These are phyloP conservation scores for Diplocarpon rosae DNA, from an alignment of 2,329 filamentous ascomycete species.

Conservation along the genomic window DNA sequence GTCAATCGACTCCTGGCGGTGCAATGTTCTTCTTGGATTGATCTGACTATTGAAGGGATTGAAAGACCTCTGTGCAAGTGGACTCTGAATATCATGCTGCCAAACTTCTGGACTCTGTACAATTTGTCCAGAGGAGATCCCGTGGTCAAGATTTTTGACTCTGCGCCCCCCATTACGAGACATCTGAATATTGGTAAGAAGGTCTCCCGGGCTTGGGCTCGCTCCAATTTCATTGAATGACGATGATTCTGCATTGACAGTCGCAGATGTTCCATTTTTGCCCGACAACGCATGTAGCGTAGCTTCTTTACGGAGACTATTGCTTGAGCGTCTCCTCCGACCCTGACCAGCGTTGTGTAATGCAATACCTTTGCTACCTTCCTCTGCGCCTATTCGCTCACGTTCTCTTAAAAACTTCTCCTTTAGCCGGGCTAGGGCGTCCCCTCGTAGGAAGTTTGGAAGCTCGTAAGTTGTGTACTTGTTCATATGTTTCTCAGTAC, in stretches of 20 bases:
- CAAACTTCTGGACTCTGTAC: slow-evolving; percentile 25
- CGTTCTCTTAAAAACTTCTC: slow-evolving; percentile 84
- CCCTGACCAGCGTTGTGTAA: slow-evolving; percentile 68
- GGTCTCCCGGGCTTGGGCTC: slow-evolving; percentile 61
- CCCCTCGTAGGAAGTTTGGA: slow-evolving; percentile 79
- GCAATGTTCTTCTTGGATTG: slow-evolving; percentile 40
- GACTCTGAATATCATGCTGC: slow-evolving; percentile 25
- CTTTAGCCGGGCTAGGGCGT: slow-evolving; percentile 73
- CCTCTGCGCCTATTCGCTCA: slow-evolving; percentile 70
- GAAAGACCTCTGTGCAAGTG: slow-evolving; percentile 36
- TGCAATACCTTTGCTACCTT: slow-evolving; percentile 85
- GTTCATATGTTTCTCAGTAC: slow-evolving; percentile 89
- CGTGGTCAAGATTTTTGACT: slow-evolving; percentile 15
- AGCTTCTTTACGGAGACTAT: slow-evolving; percentile 68
- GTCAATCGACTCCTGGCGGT: slow-evolving; percentile 71
- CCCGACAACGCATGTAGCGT: slow-evolving; percentile 48
- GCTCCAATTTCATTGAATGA: slow-evolving; percentile 20
- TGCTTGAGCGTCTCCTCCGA: slow-evolving; percentile 60
- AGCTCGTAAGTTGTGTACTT: slow-evolving; percentile 85
- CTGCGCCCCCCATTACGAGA: slow-evolving; percentile 47
- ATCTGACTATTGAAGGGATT: slow-evolving; percentile 44
- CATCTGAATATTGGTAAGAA: slow-evolving; percentile 67
- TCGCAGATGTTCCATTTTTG: slow-evolving; percentile 13
- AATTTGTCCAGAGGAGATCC: slow-evolving; percentile 12
- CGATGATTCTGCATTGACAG: slow-evolving; percentile 25